Base-by-base conservation (phyloP, 768 basidiomycete species). In the Piloderma croceum region DNA sequence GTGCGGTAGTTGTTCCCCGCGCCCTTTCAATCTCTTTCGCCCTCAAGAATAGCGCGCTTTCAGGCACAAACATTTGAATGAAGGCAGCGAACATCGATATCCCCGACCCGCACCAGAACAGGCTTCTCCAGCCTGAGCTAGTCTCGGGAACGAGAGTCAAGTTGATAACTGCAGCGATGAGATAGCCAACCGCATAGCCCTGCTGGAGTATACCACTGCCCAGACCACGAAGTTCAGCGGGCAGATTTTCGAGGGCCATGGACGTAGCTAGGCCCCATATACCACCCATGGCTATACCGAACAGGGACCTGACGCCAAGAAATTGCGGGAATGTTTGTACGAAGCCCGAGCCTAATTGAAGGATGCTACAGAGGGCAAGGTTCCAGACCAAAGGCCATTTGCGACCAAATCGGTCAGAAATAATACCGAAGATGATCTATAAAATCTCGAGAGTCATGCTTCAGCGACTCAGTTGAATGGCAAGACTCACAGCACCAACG, bases 381-480 rank as follows among this genome's bases (percentile, higher is more conserved):
- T 91, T 92, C 47, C 51, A 47, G 21, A 94, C 78, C 4, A 93
- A 70, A 4, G 91, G 91, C 91, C 91, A 98, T 70, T 93, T 94
- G 21, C 93, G 76, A 4, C 93, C 93, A 58, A 71, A 94, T 3
- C 93, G 78, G 58, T 96, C 93, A 2, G 85, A 86, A n/a, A 83
- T 51, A 31, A 91, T 58, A 34, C 90, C 91, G 49, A 94, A 92
- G 49, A 91, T 65, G 36, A 90, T 41, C 65, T 65, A 24, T n/a
- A n/a, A n/a, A n/a, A n/a, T n/a, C n/a, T n/a, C n/a, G n/a, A n/a
- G n/a, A n/a, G n/a, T n/a, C n/a, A n/a, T n/a, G n/a, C n/a, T n/a
- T n/a, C n/a, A n/a, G n/a, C n/a, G n/a, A n/a, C n/a, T n/a, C n/a
- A n/a, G n/a, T n/a, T n/a, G n/a, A 18, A 36, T 33, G 19, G 18